phyloP scores from a whole-genome alignment of 257 asterid genomes.

The Solanum bulbocastanum region DNA sequence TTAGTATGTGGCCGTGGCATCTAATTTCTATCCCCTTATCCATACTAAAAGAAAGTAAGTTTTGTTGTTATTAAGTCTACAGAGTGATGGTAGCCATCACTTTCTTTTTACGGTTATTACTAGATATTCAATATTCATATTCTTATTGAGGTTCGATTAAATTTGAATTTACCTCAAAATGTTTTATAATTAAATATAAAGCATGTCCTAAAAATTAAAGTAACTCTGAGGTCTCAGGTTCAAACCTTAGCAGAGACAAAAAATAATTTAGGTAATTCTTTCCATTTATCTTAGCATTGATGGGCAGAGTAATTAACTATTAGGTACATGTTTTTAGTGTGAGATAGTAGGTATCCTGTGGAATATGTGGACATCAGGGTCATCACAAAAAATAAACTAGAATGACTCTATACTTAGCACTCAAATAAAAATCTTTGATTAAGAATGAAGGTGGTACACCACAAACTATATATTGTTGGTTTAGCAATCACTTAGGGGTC shows the following conservation, averaged over 20 bases:
- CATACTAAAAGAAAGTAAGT: not conserved
- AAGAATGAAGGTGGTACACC: not conserved
- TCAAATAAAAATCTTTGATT: not conserved
- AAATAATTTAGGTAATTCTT: no score
- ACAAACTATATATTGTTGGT: not conserved
- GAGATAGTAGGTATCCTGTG: fast-evolving
- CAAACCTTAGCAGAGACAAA: no score
- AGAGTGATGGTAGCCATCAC: not conserved
- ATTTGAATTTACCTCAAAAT: fast-evolving
- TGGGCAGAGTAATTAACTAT: no score
- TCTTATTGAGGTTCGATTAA: not conserved
- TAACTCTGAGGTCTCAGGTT: no score
- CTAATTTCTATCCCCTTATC: not conserved
- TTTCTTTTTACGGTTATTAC: not conserved
- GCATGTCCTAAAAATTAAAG: fast-evolving
- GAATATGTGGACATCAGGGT: no score
- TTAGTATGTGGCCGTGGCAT: not conserved
- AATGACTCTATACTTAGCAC: fast-evolving
- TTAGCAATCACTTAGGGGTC: not conserved
- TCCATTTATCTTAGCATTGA: no score
- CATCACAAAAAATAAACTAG: no score
- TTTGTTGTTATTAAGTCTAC: not conserved
- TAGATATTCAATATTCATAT: not conserved
- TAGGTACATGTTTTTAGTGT: no score
- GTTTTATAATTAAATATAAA: no score